These are phyloP conservation scores for Diaporthe citriasiana DNA, from an alignment of 2,329 filamentous ascomycete genomes.

Conservation along the genomic window DNA sequence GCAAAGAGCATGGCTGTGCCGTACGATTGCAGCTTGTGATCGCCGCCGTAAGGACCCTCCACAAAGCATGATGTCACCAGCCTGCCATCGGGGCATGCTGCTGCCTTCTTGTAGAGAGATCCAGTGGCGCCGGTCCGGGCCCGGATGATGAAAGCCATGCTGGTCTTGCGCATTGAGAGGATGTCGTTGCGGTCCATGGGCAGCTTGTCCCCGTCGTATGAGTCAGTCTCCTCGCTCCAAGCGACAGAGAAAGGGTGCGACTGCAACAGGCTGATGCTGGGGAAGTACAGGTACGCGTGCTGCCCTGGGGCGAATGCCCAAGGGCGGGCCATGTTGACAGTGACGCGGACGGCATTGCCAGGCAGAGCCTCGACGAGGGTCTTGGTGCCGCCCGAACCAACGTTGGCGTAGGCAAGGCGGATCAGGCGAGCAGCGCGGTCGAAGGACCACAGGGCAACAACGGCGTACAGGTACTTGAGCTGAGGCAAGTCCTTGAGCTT, in stretches of 20 bases:
- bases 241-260: constrained; percentile 86
- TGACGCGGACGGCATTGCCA: constrained; percentile 81
- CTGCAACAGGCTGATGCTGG: constrained; percentile 78
- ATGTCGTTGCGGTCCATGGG: constrained; percentile 73
- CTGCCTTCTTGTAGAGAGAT: constrained; percentile 76
- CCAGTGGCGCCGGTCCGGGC: constrained; percentile 81
- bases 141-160: constrained; percentile 80
- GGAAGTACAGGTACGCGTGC: constrained; percentile 85
- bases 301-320: constrained; percentile 83
- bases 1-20: constrained; percentile 85
- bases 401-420: constrained; percentile 74
- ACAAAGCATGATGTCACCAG: constrained; percentile 76
- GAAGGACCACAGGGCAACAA: constrained; percentile 75
- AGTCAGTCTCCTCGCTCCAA: constrained; percentile 78
- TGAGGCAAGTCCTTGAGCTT: constrained; percentile 68
- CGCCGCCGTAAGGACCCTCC: constrained; percentile 83
- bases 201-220: constrained; percentile 65
- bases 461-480: constrained; percentile 71
- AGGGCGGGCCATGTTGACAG: constrained; percentile 80
- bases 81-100: constrained; percentile 70
- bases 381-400: constrained; percentile 75
- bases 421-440: constrained; percentile 74
- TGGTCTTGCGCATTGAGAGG: constrained; percentile 71
- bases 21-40: constrained; percentile 80
- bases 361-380: constrained; percentile 82